Base-by-base conservation (phyloP, 2,329 filamentous ascomycete species). In the Aspergillus nomiae region DNA sequence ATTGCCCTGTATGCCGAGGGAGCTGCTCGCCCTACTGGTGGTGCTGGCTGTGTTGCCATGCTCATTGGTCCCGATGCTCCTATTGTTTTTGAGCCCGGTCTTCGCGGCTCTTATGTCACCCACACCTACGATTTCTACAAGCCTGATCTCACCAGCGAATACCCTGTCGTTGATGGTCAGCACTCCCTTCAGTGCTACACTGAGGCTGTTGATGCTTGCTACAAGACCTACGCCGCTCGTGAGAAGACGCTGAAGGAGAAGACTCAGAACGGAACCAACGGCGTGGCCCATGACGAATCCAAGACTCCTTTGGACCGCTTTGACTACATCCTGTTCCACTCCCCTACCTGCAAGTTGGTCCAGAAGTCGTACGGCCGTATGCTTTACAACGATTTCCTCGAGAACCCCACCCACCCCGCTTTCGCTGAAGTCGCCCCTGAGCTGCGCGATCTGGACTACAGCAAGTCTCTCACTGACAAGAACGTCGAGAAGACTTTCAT, bases 121-220 rank as follows among this genome's bases (percentile, higher is more conserved):
- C 91, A 94, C 81, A 89, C 89, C 72, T 95, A 94, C 80, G 91
- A 94, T 80, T 94, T 94, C 79, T 94, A 92, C 88, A 94, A 94
- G 88, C 91, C 91, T 73, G 91, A 94, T 80, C 84, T 94, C 69
- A 91, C 91, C 74, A 92, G 89, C 86, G 91, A 94, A 82, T 94
- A 94, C 82, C 91, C 91, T 67, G 89, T 92, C 74, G 91, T 94
- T 63, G 91, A 94, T 73, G 91, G 91, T 65, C 91, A 94, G 79
- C 93, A 89, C 85, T 94, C 91, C 56, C 79, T 93, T 77, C 90
- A 83, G 79, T 94, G 91, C 86, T 94, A 94, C 82, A 91, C 85
- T 67, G 86, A 91, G 82, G 91, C 91, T 57, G 88, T 94, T 30
- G 91, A 94, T 76, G 86, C 87, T 61, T 90, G 91, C 80, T 95